phyloP scores from a whole-genome alignment of 2,329 filamentous ascomycete species.

The Diaporthe batatas region DNA sequence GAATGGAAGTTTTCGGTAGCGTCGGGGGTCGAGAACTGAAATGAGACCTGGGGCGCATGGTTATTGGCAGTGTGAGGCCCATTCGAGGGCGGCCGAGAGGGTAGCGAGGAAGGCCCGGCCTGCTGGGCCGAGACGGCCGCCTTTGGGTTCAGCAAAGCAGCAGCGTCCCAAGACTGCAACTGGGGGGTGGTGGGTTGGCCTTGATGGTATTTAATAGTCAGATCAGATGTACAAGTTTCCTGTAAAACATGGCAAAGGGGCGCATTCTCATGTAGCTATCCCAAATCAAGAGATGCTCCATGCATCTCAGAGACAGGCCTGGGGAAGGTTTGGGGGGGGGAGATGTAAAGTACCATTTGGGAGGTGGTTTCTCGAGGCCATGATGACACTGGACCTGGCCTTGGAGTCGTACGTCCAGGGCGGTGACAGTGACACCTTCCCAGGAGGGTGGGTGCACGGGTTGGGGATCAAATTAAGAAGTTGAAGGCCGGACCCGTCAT shows the following conservation, averaged over 20 bases:
- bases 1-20: constrained; percentile 43
- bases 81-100: constrained; percentile 45
- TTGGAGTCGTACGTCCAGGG: neutral
- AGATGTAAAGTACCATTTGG: constrained; percentile 49
- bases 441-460: neutral
- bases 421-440: neutral
- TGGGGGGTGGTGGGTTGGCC: constrained; percentile 48
- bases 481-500: constrained; percentile 28
- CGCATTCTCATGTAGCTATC: neutral
- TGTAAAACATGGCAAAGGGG: constrained; percentile 31
- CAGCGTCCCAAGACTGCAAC: constrained; percentile 57
- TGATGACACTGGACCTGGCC: constrained; percentile 43
- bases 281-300: neutral
- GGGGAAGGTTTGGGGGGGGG: constrained; percentile 14
- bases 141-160: constrained; percentile 58
- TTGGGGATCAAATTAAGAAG: neutral
- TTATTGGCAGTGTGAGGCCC: constrained; percentile 45
- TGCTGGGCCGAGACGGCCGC: constrained; percentile 46
- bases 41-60: constrained; percentile 51
- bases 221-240: constrained; percentile 41
- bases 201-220: constrained; percentile 46
- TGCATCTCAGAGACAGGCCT: neutral
- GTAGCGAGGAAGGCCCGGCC: constrained; percentile 43
- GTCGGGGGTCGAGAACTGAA: constrained; percentile 52
- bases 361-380: constrained; percentile 53